Base-by-base conservation (phyloP, 495 filamentous ascomycete genomes). In the Aspergillus carlsbadensis region DNA sequence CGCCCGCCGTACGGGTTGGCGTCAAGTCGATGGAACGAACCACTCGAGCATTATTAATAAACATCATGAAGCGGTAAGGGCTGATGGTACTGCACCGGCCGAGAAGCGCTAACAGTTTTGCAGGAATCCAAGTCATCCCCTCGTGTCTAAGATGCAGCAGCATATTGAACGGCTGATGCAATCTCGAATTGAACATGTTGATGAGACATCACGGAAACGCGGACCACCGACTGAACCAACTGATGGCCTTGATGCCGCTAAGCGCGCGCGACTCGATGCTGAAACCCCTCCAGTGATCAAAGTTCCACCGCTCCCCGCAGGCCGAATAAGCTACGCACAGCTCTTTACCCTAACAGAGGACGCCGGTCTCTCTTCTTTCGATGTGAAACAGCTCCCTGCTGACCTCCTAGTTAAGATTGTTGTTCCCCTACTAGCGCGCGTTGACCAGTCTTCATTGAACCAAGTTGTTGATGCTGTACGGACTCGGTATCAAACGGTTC, bases 11-110 rank as follows among this genome's bases (percentile, higher is more conserved):
- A 31, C 91, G 87, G 50, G 85, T 99, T 34, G 83, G 90, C 37
- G 77, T 96, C 46, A 90, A 88, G 71, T 96, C 92, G 1, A 94
- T 98, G 85, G 94, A 94, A 68, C 88, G 94, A 58, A 99, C 94
- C 14, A 88, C 89, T 1, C 82, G 91, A 52, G 82, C 88, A 54
- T 70, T 99, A 36, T 78, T 98, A 14, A 79, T 88, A 35, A 91
- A 96, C 67, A 74, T 96, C 33, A 73, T 85, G 53, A 90, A 88
- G 72, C 83, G 84, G 89, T 92, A 80, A 51, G 72, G 15, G 41
- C 6, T 13, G 29, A 31, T 34, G n/a, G 3, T 29, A n/a, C 44
- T 26, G 26, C 26, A 29, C 3, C 13, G 13, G 31, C 18, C 13
- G 39, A 18, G 5, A 1, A 37, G 35, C 48, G 29, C 56, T 65